A percentile compares a stretch with the other conserved stretches of the same genome.
Conservation (phyloP, 495 filamentous ascomycete species). For the Xylaria cubensis region DNA sequence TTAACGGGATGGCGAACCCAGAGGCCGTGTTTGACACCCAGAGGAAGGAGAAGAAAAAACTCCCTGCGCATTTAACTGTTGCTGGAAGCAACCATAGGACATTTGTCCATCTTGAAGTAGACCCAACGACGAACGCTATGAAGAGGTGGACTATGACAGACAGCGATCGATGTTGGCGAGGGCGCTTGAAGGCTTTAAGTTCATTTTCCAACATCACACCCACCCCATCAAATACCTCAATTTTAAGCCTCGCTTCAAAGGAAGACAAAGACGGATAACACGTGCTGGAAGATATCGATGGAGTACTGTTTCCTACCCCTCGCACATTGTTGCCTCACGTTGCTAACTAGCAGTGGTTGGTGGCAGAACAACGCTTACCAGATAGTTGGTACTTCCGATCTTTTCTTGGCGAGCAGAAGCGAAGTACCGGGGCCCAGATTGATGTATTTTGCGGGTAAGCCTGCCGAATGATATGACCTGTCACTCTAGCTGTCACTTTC, state of each 20-base stretch:
- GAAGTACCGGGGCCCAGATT: constrained; percentile 7
- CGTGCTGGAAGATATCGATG: neutral
- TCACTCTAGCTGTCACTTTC: constrained; percentile 4
- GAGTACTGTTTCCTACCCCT: neutral
- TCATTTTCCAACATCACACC: constrained; percentile 1
- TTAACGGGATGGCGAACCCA: neutral
- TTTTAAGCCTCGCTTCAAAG: neutral
- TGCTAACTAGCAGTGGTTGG: constrained; percentile 4
- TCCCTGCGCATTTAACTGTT: neutral
- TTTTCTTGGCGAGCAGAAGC: constrained; percentile 12
- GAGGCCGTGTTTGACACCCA: neutral
- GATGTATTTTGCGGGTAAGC: neutral
- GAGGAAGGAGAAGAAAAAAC: neutral
- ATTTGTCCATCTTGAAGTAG: neutral
- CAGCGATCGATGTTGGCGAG: constrained; percentile 4
- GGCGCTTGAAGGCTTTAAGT: constrained; percentile 6
- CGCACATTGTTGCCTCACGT: constrained; percentile 6
- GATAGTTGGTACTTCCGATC: constrained; percentile 2
- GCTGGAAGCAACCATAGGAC: neutral
- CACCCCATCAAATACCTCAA: constrained; percentile 3
- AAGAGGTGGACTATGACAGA: constrained; percentile 1
- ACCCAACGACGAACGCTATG: neutral
- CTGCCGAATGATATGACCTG: constrained; percentile 16
- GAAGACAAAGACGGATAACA: neutral
- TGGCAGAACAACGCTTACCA: neutral